Evolutionary conservation across 208 protist species (phyloP), one percentile per base, ranked within the genome.

Genomic region (Strigomonas galati): DNA sequence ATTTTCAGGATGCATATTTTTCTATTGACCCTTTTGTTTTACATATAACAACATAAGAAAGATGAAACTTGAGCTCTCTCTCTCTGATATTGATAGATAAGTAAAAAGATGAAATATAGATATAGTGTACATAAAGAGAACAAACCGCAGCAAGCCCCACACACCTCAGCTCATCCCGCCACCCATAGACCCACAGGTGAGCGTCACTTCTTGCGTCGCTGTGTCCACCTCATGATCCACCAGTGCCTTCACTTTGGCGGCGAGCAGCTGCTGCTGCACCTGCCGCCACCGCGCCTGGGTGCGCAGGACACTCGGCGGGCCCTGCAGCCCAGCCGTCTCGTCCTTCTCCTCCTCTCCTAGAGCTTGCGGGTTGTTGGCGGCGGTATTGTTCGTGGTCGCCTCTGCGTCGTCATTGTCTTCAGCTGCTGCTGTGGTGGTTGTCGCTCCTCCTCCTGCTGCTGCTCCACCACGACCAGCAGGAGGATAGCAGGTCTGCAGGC

Each of bases 231-330:
- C 58, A 15, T n/a, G n/a, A 9, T 48, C 23, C 58, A 63, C 37
- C 40, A 63, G 23, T 28, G 26, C 31, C n/a, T 63, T 35, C 9
- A 63, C 10, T 24, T 63, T 63, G 21, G 40, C 40, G 23, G 24
- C 37, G 23, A 48, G 21, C 32, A 63, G 58, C 27, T 6, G 24
- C 21, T 31, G 14, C 9, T 53, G 27, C 15, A 53, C 26, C 17
- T 27, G 21, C 14, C 58, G 58, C 30, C 31, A 48, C 56, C 23
- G 56, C 10, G 1, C 5, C 31, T 62, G 30, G 9, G 31, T n/a
- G 7, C 40, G 30, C 30, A 62, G 7, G 24, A 24, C 53, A 7
- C 31, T 24, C 19, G 12, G 53, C 53, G 24, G 53, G 15, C 31
- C 53, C 26, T 3, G 26, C 24, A 30, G 7, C 27, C 12, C 26